A percentile compares a stretch with the other conserved stretches of the same genome.
Evolutionary conservation across 768 basidiomycete species (phyloP).

Genomic region (Tulasnella sp.): DNA sequence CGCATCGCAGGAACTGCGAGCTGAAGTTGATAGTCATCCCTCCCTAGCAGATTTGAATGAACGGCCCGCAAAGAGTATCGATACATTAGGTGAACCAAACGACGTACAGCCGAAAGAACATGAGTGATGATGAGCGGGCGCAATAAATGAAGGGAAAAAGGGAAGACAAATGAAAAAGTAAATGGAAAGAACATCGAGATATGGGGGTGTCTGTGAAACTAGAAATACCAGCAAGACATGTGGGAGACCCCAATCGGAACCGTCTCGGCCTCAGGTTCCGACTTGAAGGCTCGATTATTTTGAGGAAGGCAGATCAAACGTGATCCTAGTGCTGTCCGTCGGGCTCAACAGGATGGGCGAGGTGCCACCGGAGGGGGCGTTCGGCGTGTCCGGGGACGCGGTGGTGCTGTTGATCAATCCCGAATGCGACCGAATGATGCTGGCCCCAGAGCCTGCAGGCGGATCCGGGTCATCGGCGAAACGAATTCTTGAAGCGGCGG

Average conservation of each 20-base stretch:
- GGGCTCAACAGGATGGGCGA: background rate
- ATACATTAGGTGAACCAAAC: constrained; percentile 2
- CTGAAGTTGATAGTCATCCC: too few relatives aligned
- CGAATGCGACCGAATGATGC: background rate
- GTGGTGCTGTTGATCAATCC: background rate
- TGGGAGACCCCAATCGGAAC: too few relatives aligned
- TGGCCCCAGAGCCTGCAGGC: background rate
- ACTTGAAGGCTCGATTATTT: background rate
- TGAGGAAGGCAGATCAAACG: background rate
- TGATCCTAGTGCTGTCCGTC: background rate
- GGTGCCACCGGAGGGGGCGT: background rate
- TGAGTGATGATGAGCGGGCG: constrained; percentile 11
- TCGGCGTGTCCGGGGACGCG: background rate
- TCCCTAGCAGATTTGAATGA: background rate
- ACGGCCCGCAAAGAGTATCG: background rate
- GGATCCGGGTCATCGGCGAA: background rate
- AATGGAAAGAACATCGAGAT: background rate
- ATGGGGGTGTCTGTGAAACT: background rate
- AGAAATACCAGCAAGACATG: background rate
- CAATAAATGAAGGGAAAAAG: background rate
- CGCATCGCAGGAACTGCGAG: too few relatives aligned
- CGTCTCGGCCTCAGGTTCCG: too few relatives aligned
- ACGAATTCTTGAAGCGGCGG: background rate
- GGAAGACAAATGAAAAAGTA: background rate
- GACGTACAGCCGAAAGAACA: constrained; percentile 3